These are phyloP conservation scores for Psilocybe sp. DNA, from an alignment of 768 basidiomycete genomes.

Conservation along the genomic window DNA sequence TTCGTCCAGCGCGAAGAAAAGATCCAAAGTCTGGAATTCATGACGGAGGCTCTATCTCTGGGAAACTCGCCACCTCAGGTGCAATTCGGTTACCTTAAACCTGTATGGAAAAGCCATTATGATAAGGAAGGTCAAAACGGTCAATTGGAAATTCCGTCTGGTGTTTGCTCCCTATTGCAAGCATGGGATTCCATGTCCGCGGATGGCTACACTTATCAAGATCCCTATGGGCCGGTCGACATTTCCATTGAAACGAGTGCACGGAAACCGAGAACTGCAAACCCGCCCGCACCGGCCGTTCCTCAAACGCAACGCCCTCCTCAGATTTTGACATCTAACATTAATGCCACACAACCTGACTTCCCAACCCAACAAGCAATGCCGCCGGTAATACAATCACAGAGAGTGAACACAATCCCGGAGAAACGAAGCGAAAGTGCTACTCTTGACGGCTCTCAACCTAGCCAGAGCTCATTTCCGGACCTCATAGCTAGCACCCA, in stretches of 20 bases:
- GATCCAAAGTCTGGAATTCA: constrained; percentile 43
- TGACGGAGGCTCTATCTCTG: constrained; percentile 60
- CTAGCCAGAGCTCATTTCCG: constrained; percentile 28
- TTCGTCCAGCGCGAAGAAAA: constrained; percentile 27
- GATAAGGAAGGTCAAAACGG: constrained; percentile 16
- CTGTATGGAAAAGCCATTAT: constrained; percentile 30
- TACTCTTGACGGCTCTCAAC: not conserved
- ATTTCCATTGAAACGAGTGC: constrained; percentile 6
- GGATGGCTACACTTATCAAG: constrained; percentile 45
- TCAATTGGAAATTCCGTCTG: constrained; percentile 34
- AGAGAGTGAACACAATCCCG: constrained; percentile 1
- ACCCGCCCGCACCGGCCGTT: not conserved
- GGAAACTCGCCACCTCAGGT: constrained; percentile 54
- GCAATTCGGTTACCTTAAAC: constrained; percentile 61
- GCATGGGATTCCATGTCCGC: constrained; percentile 69
- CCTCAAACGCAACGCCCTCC: constrained; percentile 12
- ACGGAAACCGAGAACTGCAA: not conserved
- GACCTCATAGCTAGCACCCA: constrained; percentile 63
- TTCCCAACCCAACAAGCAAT: constrained; percentile 5
- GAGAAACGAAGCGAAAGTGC: not conserved
- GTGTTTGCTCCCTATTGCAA: constrained; percentile 60
- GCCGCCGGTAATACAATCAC: constrained; percentile 9
- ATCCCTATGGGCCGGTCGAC: constrained; percentile 48
- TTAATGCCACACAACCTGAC: not conserved
- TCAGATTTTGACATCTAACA: constrained; percentile 13